A percentile compares a stretch with the other conserved stretches of the same genome.
These are phyloP conservation scores for Stenocarpella maydis DNA, from an alignment of 2,329 filamentous ascomycete species.

Conservation along the genomic window DNA sequence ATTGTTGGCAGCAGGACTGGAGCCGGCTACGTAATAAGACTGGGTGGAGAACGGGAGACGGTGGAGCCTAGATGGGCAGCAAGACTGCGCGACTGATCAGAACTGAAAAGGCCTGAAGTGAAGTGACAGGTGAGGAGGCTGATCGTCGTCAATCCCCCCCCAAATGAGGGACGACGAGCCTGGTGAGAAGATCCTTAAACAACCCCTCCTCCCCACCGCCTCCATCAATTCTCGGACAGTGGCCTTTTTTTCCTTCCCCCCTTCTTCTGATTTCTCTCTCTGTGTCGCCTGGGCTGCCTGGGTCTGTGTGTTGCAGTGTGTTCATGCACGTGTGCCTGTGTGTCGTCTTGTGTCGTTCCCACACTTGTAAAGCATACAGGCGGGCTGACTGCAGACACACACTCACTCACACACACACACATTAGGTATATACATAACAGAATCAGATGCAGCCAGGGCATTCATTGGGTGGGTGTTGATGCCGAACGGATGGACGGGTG, in stretches of 20 bases:
- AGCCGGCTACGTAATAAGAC: slow-evolving; percentile 21
- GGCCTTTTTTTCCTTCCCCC: not conserved
- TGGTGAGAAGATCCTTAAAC: slow-evolving; percentile 28
- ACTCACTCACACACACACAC: no score
- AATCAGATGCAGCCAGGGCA: slow-evolving; percentile 10
- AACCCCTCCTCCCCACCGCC: slow-evolving; percentile 14
- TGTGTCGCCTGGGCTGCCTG: no score
- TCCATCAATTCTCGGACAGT: slow-evolving; percentile 7
- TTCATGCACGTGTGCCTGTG: no score
- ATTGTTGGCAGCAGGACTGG: slow-evolving; percentile 14
- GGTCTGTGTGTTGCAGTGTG: no score
- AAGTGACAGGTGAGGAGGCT: not conserved
- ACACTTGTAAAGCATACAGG: no score
- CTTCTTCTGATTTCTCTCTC: not conserved
- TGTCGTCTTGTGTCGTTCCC: no score
- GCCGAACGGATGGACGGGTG: not conserved
- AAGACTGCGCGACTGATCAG: not conserved
- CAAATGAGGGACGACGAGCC: slow-evolving; percentile 29
- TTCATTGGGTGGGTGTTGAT: slow-evolving; percentile 14
- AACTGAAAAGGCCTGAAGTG: not conserved
- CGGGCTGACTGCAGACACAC: no score
- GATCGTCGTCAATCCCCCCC: slow-evolving; percentile 33
- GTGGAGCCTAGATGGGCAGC: slow-evolving; percentile 8
- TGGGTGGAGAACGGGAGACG: not conserved
- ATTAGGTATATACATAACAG: no score